Base-by-base conservation (phyloP, 768 basidiomycete genomes). In the Amanita subjunquillea region DNA sequence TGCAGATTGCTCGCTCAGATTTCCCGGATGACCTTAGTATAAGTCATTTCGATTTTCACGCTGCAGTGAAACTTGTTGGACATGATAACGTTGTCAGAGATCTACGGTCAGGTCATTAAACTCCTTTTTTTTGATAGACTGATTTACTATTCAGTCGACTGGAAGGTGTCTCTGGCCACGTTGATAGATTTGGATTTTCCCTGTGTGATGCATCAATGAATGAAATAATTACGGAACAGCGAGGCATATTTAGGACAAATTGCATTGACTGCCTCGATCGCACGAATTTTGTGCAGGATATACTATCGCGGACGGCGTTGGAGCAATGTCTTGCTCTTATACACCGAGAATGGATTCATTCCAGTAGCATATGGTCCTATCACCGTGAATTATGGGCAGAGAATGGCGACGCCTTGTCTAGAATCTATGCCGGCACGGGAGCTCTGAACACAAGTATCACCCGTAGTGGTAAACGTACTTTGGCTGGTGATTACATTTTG, bases 381-480 rank as follows among this genome's bases (percentile, higher is more conserved):
- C 95, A 98, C 66, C 82, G 94, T 20, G 89, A 94, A 63, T 71
- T 98, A 3, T 99, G 94, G 94, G 96, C 96, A 1, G 95, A 94
- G 71, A 95, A 92, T 60, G 93, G 93, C 10, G 93, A 96, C 63
- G 88, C 90, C 0, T 65, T 99, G 37, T 92, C 90, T 15, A 83
- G 85, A 53, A 95, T 95, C 57, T 99, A 99, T 66, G 94, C 94
- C 38, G 96, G 88, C 36, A 91, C 88, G 3, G 88, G 88, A 15
- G 88, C 96, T 17, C 69, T 99, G 57, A 99, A 99, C 62, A 98
- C 96, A 4, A 92, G 89, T 60, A 94, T 91, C 64, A 99, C 96
- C 0, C 73, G 96, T 44, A 94, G 80, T 56, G 96, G 96, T 41
- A 99, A 96, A 70, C 79, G 91, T 55, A 97, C 94, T 4, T 68